Percentiles rank a stretch among this genome's conserved stretches.
phyloP scores from a whole-genome alignment of 148 eudicot genomes.

The Silene latifolia region DNA sequence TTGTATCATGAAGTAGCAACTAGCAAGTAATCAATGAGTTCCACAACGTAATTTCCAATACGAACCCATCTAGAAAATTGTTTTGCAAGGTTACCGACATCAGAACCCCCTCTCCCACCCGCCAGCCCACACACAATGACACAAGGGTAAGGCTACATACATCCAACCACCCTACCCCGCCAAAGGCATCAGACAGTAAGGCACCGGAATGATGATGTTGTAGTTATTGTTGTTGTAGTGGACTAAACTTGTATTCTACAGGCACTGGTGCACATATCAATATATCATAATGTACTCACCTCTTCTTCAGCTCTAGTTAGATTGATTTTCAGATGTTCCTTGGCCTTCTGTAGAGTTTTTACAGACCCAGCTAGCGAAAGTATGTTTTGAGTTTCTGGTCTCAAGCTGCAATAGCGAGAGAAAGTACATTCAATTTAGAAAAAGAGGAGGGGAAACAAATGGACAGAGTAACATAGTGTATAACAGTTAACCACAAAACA shows the following conservation, averaged over 20 bases:
- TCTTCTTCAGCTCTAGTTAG: constrained; percentile 84
- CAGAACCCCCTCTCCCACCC: too few species aligned
- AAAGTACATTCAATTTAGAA: neutral
- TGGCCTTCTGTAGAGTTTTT: constrained; percentile 52
- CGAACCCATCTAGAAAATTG: neutral
- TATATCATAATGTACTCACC: constrained; percentile 35
- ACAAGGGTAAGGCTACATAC: too few species aligned
- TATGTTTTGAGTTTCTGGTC: constrained; percentile 57
- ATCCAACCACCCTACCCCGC: too few species aligned
- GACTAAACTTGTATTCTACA: too few species aligned
- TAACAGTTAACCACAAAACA: neutral
- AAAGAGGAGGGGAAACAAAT: neutral
- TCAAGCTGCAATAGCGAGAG: constrained; percentile 41
- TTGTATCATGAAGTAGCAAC: too few species aligned
- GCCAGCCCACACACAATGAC: too few species aligned
- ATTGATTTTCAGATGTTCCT: constrained; percentile 69
- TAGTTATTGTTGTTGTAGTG: too few species aligned
- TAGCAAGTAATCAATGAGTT: too few species aligned
- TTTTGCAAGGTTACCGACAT: neutral
- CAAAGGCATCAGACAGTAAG: too few species aligned
- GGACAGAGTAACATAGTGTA: too few species aligned
- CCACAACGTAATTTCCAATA: neutral
- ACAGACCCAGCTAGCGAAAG: constrained; percentile 56
- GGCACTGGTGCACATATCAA: too few species aligned
- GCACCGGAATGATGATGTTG: too few species aligned